These are phyloP conservation scores for Gaertneriomyces sp. DNA, from an alignment of 192 early-diverging fungal species.

Conservation along the genomic window DNA sequence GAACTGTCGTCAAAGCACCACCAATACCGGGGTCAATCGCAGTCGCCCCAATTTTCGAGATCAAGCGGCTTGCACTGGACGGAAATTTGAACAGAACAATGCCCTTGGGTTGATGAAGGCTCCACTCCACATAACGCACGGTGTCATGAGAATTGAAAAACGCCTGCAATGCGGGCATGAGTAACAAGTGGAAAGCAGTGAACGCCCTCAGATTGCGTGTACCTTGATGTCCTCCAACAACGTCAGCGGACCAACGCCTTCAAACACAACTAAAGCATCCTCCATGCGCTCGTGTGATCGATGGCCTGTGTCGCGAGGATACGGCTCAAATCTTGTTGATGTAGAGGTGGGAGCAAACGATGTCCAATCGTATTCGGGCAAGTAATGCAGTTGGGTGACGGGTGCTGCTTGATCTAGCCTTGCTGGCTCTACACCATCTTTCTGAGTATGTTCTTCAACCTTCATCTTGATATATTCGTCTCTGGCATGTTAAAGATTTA, in stretches of 20 bases:
- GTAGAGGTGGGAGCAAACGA: too few relatives aligned
- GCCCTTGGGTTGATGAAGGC: neutral
- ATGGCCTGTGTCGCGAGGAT: neutral
- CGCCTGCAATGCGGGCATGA: neutral
- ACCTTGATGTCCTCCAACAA: slow-evolving; percentile 12
- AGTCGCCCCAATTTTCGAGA: neutral
- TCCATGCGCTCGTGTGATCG: neutral
- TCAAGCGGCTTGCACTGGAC: neutral
- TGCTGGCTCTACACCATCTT: neutral
- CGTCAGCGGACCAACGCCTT: neutral
- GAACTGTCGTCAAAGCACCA: neutral
- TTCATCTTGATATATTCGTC: slow-evolving; percentile 5
- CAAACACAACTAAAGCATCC: neutral
- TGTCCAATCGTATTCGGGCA: neutral
- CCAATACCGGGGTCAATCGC: neutral
- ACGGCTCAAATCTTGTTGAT: too few relatives aligned
- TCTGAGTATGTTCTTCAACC: neutral
- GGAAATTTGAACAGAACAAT: slow-evolving; percentile 8
- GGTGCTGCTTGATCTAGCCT: slow-evolving; percentile 4
- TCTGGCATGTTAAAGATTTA: neutral
- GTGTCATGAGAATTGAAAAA: neutral
- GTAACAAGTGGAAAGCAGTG: neutral
- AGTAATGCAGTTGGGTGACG: neutral
- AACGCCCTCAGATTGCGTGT: neutral
- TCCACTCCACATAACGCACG: slow-evolving; percentile 3